Conservation (phyloP, 441 rosid genomes). For the Rhodomyrtus psidioides region DNA sequence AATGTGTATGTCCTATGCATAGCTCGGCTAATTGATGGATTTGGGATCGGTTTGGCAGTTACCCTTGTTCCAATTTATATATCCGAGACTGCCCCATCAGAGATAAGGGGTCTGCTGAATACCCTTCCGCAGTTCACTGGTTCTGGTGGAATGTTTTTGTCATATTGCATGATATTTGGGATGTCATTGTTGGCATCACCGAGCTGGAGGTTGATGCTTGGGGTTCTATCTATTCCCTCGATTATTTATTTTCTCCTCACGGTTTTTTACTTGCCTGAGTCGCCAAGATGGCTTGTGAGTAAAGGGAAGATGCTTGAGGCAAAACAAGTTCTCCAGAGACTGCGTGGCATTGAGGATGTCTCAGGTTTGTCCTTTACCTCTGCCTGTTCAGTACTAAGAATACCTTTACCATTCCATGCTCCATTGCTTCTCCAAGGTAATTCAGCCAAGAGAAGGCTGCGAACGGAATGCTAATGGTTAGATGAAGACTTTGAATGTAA, state of each 20-base stretch:
- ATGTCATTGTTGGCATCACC: constrained; percentile 48
- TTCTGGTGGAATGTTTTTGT: constrained; percentile 65
- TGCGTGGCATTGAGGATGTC: constrained; percentile 72
- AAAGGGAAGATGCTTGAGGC: constrained; percentile 72
- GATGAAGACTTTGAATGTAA: not conserved
- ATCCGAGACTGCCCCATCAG: constrained; percentile 73
- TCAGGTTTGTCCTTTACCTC: constrained; percentile 29
- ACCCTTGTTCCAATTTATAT: constrained; percentile 70
- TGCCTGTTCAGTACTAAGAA: not conserved
- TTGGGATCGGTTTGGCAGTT: constrained; percentile 65
- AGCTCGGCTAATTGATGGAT: constrained; percentile 65
- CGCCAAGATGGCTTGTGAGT: constrained; percentile 83
- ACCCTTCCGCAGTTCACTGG: constrained; percentile 72
- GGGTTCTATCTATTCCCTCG: constrained; percentile 62
- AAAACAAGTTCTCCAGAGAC: constrained; percentile 51
- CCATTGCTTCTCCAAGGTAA: not conserved
- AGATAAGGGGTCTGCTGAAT: constrained; percentile 59
- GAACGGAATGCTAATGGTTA: not conserved
- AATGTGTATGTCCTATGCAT: constrained; percentile 55
- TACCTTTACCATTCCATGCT: not conserved
- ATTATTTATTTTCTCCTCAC: constrained; percentile 37
- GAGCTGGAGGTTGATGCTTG: constrained; percentile 72
- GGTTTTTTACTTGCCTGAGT: constrained; percentile 64
- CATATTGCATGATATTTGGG: constrained; percentile 68
- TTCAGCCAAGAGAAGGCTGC: not conserved